Evolutionary conservation across 768 basidiomycete species (phyloP).

Genomic region (Lentinula edodes): DNA sequence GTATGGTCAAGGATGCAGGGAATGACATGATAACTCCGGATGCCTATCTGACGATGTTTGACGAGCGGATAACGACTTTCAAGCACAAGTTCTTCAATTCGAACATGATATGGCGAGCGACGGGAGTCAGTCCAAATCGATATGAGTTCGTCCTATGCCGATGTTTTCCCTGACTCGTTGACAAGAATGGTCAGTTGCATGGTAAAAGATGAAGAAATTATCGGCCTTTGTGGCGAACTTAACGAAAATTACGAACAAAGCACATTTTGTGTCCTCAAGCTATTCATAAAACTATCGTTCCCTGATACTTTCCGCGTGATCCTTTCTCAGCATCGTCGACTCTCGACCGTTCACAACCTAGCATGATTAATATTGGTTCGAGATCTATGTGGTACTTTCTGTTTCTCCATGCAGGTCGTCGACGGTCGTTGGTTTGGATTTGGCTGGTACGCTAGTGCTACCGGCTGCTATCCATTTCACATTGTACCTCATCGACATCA

Average conservation of each 20-base stretch:
- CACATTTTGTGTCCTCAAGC: slow-evolving; percentile 98
- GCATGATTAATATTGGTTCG: slow-evolving; percentile 92
- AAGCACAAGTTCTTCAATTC: slow-evolving; percentile 99
- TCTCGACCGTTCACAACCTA: slow-evolving; percentile 96
- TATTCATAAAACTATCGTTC: slow-evolving; percentile 95
- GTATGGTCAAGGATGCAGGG: slow-evolving; percentile 96
- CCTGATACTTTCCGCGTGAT: slow-evolving; percentile 94
- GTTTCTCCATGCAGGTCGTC: slow-evolving; percentile 99
- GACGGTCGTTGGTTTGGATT: slow-evolving; percentile 80
- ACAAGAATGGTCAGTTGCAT: slow-evolving; percentile 95
- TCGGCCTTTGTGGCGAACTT: slow-evolving; percentile 93
- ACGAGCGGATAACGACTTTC: slow-evolving; percentile 99
- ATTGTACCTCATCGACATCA: slow-evolving; percentile 64
- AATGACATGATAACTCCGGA: slow-evolving; percentile 89
- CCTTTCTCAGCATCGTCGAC: slow-evolving; percentile 93
- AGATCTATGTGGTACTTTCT: slow-evolving; percentile 99
- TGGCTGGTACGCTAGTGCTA: slow-evolving; percentile 91
- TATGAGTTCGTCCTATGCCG: slow-evolving; percentile 95
- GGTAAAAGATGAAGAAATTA: slow-evolving; percentile 96
- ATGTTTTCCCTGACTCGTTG: slow-evolving; percentile 97
- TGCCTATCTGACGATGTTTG: slow-evolving; percentile 92
- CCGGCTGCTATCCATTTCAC: slow-evolving; percentile 99
- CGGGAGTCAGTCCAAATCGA: slow-evolving; percentile 91
- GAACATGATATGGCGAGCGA: slow-evolving; percentile 73
- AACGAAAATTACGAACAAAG: slow-evolving; percentile 99